These are phyloP conservation scores for Podospora conica DNA, from an alignment of 495 filamentous ascomycete genomes.

Conservation along the genomic window DNA sequence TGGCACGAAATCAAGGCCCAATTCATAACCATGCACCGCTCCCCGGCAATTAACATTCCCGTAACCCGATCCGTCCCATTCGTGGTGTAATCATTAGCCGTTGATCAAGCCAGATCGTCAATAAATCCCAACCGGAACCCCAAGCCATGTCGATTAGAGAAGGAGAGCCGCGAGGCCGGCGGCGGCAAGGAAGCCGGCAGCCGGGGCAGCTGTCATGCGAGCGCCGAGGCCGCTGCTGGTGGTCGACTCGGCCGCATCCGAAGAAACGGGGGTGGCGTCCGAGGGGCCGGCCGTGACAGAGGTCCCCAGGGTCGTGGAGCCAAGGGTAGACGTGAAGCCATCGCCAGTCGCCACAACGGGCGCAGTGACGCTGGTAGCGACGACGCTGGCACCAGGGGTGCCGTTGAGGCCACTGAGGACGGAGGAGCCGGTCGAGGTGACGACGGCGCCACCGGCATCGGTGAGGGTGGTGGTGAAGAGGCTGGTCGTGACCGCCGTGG, in stretches of 20 bases:
- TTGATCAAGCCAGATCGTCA: constrained; percentile 14
- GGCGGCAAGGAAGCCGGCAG: constrained; percentile 29
- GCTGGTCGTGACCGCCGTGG: constrained; percentile 23
- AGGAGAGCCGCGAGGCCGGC: constrained; percentile 31
- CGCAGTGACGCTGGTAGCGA: constrained; percentile 10
- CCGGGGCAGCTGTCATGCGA: constrained; percentile 27
- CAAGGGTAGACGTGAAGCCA: constrained; percentile 15
- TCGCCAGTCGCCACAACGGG: constrained; percentile 11
- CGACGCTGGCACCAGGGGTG: constrained; percentile 14
- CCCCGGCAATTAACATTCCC: constrained; percentile 20
- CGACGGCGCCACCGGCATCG: constrained; percentile 11
- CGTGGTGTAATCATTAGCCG: constrained; percentile 17
- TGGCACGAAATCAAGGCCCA: not conserved
- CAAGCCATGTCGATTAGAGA: constrained; percentile 18
- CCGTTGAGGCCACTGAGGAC: constrained; percentile 16
- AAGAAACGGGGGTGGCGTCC: constrained; percentile 7
- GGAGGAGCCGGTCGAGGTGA: constrained; percentile 23
- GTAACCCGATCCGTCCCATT: constrained; percentile 13
- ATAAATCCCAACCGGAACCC: not conserved
- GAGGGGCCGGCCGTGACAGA: constrained; percentile 10
- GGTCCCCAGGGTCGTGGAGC: constrained; percentile 11
- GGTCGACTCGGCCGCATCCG: not conserved
- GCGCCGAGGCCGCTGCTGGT: constrained; percentile 18
- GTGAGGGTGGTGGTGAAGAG: constrained; percentile 29
- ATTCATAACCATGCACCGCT: constrained; percentile 16